Evolutionary conservation across 345 rosid species (phyloP).

Genomic region (Sisymbrium altissimum): DNA sequence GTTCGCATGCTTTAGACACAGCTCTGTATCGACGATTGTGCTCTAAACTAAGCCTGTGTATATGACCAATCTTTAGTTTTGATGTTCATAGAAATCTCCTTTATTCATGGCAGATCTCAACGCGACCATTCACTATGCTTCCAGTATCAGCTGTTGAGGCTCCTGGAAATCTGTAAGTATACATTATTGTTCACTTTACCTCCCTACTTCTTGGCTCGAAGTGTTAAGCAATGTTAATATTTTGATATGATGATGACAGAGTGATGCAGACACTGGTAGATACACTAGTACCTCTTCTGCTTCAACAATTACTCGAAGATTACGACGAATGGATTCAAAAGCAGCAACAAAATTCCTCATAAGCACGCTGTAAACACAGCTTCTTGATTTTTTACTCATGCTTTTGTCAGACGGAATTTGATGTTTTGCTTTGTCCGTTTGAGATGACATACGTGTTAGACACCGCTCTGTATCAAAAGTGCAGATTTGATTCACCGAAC

Average conservation of each 20-base stretch:
- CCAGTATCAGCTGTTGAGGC: constrained; percentile 70
- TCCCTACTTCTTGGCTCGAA: neutral
- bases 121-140: constrained; percentile 60
- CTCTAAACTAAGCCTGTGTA: neutral
- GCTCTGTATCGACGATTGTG: neutral
- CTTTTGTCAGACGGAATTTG: neutral
- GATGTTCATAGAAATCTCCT: neutral
- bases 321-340: constrained; percentile 56
- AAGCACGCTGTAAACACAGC: neutral
- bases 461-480: neutral
- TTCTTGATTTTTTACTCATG: neutral
- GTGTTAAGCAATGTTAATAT: neutral
- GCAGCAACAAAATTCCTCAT: constrained; percentile 18
- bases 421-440: neutral
- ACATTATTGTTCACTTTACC: neutral
- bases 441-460: neutral
- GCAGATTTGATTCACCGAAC: no score
- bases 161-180: constrained; percentile 80
- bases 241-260: constrained; percentile 37
- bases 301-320: constrained; percentile 61
- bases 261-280: constrained; percentile 80
- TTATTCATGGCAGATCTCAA: constrained; percentile 52
- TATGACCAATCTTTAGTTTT: neutral
- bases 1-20: neutral
- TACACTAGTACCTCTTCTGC: constrained; percentile 58